Evolutionary conservation across 164 flowering plant species (phyloP).

Genomic region (Magnolia sinica): DNA sequence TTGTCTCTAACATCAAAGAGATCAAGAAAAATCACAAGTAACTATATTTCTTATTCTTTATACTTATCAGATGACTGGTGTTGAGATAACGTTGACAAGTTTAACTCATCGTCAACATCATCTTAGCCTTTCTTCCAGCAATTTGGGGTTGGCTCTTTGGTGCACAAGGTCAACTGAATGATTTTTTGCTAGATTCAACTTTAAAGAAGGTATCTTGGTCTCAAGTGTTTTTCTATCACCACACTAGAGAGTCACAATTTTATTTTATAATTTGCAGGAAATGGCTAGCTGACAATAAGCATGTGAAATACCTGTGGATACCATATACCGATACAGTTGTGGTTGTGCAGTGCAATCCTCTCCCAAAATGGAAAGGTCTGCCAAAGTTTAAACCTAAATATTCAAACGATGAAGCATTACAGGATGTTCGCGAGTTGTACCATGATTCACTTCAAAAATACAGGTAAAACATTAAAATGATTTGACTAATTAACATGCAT

Average conservation of each 20-base stretch:
- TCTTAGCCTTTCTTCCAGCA: background rate
- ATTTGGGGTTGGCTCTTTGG: background rate
- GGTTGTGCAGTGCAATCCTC: conserved; percentile 90
- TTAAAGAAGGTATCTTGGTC: background rate
- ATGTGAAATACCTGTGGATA: conserved; percentile 87
- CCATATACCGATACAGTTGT: conserved; percentile 94
- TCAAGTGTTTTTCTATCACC: background rate
- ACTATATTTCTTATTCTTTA: conserved; percentile 5
- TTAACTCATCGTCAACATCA: background rate
- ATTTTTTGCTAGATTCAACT: background rate
- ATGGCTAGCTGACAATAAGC: conserved; percentile 86
- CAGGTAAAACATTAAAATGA: conserved; percentile 40
- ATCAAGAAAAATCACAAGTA: conserved; percentile 96
- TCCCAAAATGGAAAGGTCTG: conserved; percentile 78
- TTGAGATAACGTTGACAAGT: background rate
- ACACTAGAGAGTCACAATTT: background rate
- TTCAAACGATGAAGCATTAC: conserved; percentile 75
- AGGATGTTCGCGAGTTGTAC: conserved; percentile 80
- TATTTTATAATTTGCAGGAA: conserved; percentile 48
- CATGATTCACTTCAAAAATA: conserved; percentile 56
- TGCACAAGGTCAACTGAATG: background rate
- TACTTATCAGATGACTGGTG: background rate
- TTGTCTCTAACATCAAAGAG: conserved; percentile 69
- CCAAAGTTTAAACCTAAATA: conserved; percentile 85
- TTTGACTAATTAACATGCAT: background rate